Percentiles rank a stretch among this genome's conserved stretches.
These are phyloP conservation scores for Paracorniculantispora psalliotae DNA, from an alignment of 2,329 filamentous ascomycete species.

Conservation along the genomic window DNA sequence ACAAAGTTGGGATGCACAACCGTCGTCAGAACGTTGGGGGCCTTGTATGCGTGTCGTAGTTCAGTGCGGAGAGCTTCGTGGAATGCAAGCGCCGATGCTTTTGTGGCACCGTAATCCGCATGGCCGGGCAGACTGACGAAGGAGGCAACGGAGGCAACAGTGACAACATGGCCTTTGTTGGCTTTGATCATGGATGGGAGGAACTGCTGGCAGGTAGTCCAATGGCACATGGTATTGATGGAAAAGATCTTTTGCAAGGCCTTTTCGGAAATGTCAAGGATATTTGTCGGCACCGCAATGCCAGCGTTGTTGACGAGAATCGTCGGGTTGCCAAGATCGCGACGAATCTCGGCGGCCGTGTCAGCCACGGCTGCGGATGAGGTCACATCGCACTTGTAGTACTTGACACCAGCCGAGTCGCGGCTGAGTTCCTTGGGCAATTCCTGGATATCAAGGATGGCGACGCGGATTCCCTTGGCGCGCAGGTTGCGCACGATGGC, in stretches of 20 bases:
- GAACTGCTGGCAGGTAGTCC: slow-evolving; percentile 57
- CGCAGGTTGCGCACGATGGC: slow-evolving; percentile 56
- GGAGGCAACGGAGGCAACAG: slow-evolving; percentile 58
- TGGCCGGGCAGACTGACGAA: slow-evolving; percentile 53
- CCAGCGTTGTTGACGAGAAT: slow-evolving; percentile 67
- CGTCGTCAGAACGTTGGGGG: slow-evolving; percentile 56
- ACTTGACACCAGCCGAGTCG: slow-evolving; percentile 44
- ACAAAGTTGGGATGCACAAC: slow-evolving; percentile 47
- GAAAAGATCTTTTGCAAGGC: slow-evolving; percentile 58
- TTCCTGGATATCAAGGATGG: slow-evolving; percentile 55
- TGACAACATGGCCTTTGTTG: slow-evolving; percentile 66
- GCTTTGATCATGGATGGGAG: slow-evolving; percentile 54
- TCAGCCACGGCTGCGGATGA: slow-evolving; percentile 43
- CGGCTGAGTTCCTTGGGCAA: slow-evolving; percentile 14
- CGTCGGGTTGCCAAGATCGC: slow-evolving; percentile 54
- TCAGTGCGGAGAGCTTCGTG: slow-evolving; percentile 57
- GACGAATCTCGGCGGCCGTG: slow-evolving; percentile 45
- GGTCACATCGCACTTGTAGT: slow-evolving; percentile 63
- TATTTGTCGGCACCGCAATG: slow-evolving; percentile 48
- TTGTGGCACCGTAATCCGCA: slow-evolving; percentile 59
- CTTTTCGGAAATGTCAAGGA: slow-evolving; percentile 49
- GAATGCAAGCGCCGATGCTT: slow-evolving; percentile 58
- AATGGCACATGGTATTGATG: slow-evolving; percentile 61
- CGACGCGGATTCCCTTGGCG: slow-evolving; percentile 57
- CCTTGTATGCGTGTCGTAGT: slow-evolving; percentile 51